Conservation (phyloP, 768 basidiomycete species). For the Favolaschia claudopus region DNA sequence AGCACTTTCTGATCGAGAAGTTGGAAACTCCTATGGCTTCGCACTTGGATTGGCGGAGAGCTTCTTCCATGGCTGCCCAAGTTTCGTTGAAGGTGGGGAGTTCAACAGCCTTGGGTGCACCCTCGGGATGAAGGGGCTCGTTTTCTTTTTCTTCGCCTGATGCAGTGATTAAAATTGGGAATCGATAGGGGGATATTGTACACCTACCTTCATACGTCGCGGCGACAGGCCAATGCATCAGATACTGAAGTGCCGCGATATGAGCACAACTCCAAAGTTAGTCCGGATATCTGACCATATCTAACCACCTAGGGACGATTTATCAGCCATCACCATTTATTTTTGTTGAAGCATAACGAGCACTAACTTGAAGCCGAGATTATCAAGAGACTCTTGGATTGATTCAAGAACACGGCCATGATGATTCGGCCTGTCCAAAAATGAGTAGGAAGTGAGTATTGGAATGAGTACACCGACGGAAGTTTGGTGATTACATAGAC, state of each 20-base stretch:
- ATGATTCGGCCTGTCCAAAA: constrained; percentile 25
- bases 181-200: neutral
- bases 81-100: constrained; percentile 33
- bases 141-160: constrained; percentile 8
- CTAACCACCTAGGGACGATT: constrained; percentile 12
- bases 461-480: constrained; percentile 27
- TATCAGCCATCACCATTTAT: too few relatives aligned
- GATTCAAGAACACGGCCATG: constrained; percentile 35
- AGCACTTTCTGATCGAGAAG: constrained; percentile 43
- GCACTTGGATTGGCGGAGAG: constrained; percentile 28
- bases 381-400: constrained; percentile 39
- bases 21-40: constrained; percentile 43
- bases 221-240: constrained; percentile 48
- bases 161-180: neutral
- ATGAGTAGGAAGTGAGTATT: neutral
- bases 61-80: constrained; percentile 37
- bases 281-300: constrained; percentile 11
- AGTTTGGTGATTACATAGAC: constrained; percentile 55
- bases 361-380: constrained; percentile 41
- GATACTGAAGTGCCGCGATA: constrained; percentile 32
- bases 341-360: too few relatives aligned
- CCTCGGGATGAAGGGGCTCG: constrained; percentile 27
- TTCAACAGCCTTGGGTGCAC: constrained; percentile 25
- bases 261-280: neutral
- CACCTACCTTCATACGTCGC: constrained; percentile 24